These are phyloP conservation scores for Termitomyces sp. DNA, from an alignment of 1,284 basidiomycete genomes.

Conservation along the genomic window DNA sequence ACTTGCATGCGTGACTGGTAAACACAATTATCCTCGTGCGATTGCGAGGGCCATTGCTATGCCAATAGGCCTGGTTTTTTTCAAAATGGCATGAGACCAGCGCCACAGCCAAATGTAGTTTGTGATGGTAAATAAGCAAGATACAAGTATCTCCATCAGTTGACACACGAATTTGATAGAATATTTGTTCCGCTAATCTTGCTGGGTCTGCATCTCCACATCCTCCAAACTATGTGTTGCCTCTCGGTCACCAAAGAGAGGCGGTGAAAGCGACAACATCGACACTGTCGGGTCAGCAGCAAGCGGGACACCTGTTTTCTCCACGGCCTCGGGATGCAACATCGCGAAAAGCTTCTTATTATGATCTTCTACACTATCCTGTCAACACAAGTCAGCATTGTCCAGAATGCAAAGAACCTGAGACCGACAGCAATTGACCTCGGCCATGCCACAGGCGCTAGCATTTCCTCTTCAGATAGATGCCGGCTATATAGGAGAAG, in stretches of 20 bases:
- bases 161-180: too few relatives aligned
- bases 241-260: background rate
- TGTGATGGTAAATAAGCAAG: background rate
- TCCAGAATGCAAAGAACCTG: background rate
- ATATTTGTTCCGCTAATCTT: background rate
- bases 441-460: slow-evolving; percentile 33
- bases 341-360: slow-evolving; percentile 30
- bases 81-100: background rate
- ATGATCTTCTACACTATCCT: slow-evolving; percentile 29
- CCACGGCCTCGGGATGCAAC: slow-evolving; percentile 26
- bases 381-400: background rate
- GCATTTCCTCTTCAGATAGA: slow-evolving; percentile 34
- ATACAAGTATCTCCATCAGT: background rate
- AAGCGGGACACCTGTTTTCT: background rate
- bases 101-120: background rate
- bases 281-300: background rate
- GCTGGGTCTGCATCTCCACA: slow-evolving; percentile 1
- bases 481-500: slow-evolving; percentile 64
- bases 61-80: background rate
- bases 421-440: slow-evolving; percentile 30
- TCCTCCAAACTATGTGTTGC: background rate
- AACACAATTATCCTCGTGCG: background rate
- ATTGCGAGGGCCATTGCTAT: background rate
- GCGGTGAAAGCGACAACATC: slow-evolving; percentile 2
- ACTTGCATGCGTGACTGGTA: background rate